These are phyloP conservation scores for Gaeumannomyces tritici DNA, from an alignment of 2,329 filamentous ascomycete genomes.

Conservation along the genomic window DNA sequence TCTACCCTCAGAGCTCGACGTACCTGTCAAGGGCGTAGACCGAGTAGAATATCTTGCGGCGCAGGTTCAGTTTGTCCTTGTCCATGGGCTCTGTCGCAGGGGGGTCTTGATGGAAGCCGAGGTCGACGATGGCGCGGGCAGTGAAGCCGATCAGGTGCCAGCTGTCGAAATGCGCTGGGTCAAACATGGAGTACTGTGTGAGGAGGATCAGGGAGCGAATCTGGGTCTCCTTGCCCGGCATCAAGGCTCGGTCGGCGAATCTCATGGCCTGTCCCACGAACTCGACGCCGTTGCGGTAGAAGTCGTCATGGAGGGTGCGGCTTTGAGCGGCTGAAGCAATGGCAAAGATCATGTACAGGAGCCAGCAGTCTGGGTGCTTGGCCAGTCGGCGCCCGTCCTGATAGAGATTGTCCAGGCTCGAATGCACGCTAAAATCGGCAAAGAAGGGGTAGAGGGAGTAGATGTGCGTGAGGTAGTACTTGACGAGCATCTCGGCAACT, in stretches of 20 bases:
- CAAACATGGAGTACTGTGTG: slow-evolving; percentile 81
- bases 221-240: slow-evolving; percentile 73
- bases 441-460: slow-evolving; percentile 77
- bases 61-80: slow-evolving; percentile 61
- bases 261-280: slow-evolving; percentile 58
- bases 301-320: slow-evolving; percentile 54
- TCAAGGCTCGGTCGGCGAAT: slow-evolving; percentile 72
- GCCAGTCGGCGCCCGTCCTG: slow-evolving; percentile 48
- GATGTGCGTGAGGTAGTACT: slow-evolving; percentile 78
- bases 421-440: slow-evolving; percentile 67
- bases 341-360: slow-evolving; percentile 81
- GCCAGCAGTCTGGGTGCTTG: slow-evolving; percentile 68
- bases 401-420: slow-evolving; percentile 74
- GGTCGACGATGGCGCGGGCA: slow-evolving; percentile 75
- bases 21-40: slow-evolving; percentile 84
- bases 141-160: slow-evolving; percentile 93
- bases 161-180: slow-evolving; percentile 83
- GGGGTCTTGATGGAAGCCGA: slow-evolving; percentile 89
- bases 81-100: slow-evolving; percentile 59
- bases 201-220: slow-evolving; percentile 82
- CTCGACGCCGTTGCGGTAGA: slow-evolving; percentile 46
- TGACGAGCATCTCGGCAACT: slow-evolving; percentile 57
- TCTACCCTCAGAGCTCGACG: slow-evolving; percentile 14
- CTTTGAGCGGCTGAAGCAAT: slow-evolving; percentile 71
- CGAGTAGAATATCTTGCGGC: slow-evolving; percentile 80